Conservation (phyloP, 1,284 basidiomycete genomes). For the Laetiporus sulphureus region DNA sequence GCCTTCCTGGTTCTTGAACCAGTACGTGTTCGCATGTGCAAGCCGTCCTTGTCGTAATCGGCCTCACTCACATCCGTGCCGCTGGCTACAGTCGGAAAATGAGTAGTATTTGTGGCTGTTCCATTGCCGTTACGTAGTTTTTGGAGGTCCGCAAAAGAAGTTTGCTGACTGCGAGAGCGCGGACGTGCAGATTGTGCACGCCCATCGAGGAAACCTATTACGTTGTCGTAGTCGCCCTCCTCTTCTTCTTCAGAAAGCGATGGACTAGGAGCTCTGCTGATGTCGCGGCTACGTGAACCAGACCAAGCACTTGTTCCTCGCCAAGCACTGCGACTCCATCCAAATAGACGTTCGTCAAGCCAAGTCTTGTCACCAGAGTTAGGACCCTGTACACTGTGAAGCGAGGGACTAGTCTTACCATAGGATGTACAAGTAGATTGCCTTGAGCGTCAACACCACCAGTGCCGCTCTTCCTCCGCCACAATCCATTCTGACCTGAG, state of each 20-base stretch:
- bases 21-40: conserved; percentile 34
- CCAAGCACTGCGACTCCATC: conserved; percentile 74
- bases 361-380: conserved; percentile 48
- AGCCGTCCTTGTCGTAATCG: conserved; percentile 32
- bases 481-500: conserved; percentile 56
- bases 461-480: conserved; percentile 68
- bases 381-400: background rate
- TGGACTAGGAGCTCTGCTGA: conserved; percentile 59
- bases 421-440: conserved; percentile 74
- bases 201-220: conserved; percentile 55
- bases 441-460: conserved; percentile 78
- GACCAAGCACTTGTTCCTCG: conserved; percentile 77
- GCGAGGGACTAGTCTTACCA: conserved; percentile 33
- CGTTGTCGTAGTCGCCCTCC: conserved; percentile 74
- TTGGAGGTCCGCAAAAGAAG: conserved; percentile 76
- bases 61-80: conserved; percentile 11
- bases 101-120: conserved; percentile 12
- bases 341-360: conserved; percentile 91
- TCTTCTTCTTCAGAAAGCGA: conserved; percentile 74
- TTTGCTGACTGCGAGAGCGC: conserved; percentile 59
- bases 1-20: conserved; percentile 46
- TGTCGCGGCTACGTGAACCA: conserved; percentile 49
- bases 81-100: conserved; percentile 2
- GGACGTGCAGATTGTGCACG: conserved; percentile 19
- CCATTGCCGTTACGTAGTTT: conserved; percentile 40